phyloP scores from a whole-genome alignment of 768 basidiomycete genomes.

The Mycena haematopus region DNA sequence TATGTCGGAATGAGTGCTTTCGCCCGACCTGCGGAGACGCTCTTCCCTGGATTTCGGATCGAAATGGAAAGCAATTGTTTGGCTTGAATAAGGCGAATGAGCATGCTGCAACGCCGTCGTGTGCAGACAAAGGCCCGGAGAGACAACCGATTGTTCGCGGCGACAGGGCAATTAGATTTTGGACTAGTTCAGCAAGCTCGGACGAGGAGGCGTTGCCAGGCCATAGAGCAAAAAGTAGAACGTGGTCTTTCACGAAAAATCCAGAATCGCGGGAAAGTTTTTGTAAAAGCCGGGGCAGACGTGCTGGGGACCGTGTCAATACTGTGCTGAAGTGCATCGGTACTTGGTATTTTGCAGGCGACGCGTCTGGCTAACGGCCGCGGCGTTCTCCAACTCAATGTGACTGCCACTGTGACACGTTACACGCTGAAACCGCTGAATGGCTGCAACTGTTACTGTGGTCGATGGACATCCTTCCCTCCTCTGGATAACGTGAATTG shows the following conservation, averaged over 20 bases:
- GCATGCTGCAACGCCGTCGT: conserved; percentile 49
- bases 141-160: conserved; percentile 65
- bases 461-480: conserved; percentile 29
- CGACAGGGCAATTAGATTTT: conserved; percentile 47
- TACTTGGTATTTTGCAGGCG: too few species aligned
- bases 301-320: conserved; percentile 44
- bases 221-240: conserved; percentile 59
- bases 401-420: too few species aligned
- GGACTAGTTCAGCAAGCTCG: conserved; percentile 49
- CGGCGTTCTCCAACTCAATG: too few species aligned
- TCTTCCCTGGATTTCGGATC: conserved; percentile 67
- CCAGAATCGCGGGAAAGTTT: conserved; percentile 37
- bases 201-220: conserved; percentile 43
- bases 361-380: too few species aligned
- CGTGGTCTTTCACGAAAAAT: conserved; percentile 39
- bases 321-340: conserved; percentile 48
- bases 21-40: conserved; percentile 70
- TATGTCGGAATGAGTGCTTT: conserved; percentile 67
- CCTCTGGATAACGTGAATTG: conserved; percentile 54
- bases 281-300: conserved; percentile 42
- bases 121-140: conserved; percentile 52
- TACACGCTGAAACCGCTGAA: too few species aligned
- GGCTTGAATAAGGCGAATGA: conserved; percentile 63
- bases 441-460: conserved; percentile 20
- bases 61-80: conserved; percentile 53